Percentiles rank a stretch among this genome's conserved stretches.
Conservation (phyloP, 768 basidiomycete genomes). For the Tephrocybe sp. region DNA sequence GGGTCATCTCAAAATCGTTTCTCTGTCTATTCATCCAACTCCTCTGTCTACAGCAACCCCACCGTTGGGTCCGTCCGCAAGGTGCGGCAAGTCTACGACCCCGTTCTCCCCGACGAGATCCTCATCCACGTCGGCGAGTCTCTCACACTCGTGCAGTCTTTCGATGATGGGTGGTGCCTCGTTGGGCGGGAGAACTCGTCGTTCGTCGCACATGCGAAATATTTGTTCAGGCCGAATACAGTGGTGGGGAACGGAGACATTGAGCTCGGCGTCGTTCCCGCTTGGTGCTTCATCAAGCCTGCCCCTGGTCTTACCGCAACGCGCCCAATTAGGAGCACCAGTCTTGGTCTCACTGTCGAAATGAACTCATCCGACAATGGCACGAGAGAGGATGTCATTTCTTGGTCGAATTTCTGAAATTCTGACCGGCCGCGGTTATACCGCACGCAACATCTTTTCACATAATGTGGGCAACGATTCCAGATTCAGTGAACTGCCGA, state of each 20-base stretch:
- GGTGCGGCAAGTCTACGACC: slow-evolving; percentile 63
- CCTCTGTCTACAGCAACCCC: slow-evolving; percentile 29
- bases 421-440: neutral
- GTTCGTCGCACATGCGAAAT: slow-evolving; percentile 30
- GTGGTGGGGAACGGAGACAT: slow-evolving; percentile 33
- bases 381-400: slow-evolving; percentile 50
- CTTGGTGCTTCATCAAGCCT: slow-evolving; percentile 73
- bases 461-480: neutral
- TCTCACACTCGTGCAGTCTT: slow-evolving; percentile 60
- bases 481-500: neutral
- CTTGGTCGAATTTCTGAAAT: slow-evolving; percentile 68
- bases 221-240: slow-evolving; percentile 34
- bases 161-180: slow-evolving; percentile 81
- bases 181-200: slow-evolving; percentile 51
- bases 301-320: slow-evolving; percentile 56
- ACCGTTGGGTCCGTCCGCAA: slow-evolving; percentile 41
- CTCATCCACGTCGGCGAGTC: slow-evolving; percentile 54
- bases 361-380: slow-evolving; percentile 36
- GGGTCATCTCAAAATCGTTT: slow-evolving; percentile 26
- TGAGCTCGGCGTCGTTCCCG: slow-evolving; percentile 71
- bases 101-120: slow-evolving; percentile 75
- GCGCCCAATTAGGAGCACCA: slow-evolving; percentile 61
- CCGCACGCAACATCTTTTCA: neutral
- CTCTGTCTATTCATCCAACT: slow-evolving; percentile 36
- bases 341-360: slow-evolving; percentile 62